Conservation (phyloP, 371 early-diverging fungal species). For the Apophysomyces trapeziformis region DNA sequence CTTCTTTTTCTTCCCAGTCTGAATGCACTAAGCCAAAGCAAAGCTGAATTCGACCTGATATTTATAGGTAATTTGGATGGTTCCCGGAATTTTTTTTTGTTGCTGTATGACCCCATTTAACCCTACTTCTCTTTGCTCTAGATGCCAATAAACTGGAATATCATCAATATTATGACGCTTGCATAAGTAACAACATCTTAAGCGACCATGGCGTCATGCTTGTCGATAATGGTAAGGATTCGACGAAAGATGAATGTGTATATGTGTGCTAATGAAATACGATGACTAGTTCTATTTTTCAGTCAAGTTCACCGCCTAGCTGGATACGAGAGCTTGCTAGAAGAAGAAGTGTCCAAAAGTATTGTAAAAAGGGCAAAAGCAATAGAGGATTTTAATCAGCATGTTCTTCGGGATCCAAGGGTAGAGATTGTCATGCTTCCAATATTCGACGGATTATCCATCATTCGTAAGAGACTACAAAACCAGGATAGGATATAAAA, state of each 20-base stretch:
- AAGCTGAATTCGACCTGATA: constrained; percentile 51
- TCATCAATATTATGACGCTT: constrained; percentile 53
- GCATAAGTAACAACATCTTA: constrained; percentile 56
- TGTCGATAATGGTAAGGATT: constrained; percentile 58
- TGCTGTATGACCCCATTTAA: background rate
- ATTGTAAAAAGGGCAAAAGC: constrained; percentile 43
- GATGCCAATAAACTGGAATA: constrained; percentile 71
- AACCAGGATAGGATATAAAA: background rate
- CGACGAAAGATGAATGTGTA: background rate
- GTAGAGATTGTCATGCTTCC: constrained; percentile 67
- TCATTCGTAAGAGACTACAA: constrained; percentile 49
- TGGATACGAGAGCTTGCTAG: constrained; percentile 16
- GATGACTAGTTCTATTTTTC: constrained; percentile 37
- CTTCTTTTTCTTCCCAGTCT: constrained; percentile 24
- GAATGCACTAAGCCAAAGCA: constrained; percentile 20
- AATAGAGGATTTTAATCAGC: constrained; percentile 65
- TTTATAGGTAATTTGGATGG: constrained; percentile 52
- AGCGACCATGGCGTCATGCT: constrained; percentile 55
- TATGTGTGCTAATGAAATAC: background rate
- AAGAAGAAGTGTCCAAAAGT: constrained; percentile 27
- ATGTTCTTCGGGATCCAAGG: constrained; percentile 65
- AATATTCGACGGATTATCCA: constrained; percentile 67
- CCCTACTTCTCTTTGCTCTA: constrained; percentile 11
- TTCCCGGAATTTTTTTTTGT: background rate
- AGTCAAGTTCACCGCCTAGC: constrained; percentile 45